Base-by-base conservation (phyloP, 257 asterid species). In the Craterostigma plantagineum region DNA sequence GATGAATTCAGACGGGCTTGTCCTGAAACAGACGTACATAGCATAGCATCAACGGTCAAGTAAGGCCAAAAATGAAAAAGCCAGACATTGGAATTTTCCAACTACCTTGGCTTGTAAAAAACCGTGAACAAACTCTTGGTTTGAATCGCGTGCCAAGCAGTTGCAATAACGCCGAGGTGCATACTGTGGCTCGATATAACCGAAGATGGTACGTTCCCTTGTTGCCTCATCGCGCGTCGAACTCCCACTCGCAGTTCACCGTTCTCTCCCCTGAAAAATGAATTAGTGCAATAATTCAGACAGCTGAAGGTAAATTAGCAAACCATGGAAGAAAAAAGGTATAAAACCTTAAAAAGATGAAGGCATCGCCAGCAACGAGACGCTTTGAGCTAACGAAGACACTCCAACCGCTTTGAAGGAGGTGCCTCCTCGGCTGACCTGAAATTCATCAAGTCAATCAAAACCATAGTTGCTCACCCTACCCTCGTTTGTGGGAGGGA, bases 371-470 rank as follows among this genome's bases (percentile, higher is more conserved):
- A 18, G 95, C 93, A 34, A 83, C 95, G 48, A 87, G 93, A 63
- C 98, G 76, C 65, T 87, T 87, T 14, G 98, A 76, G 51, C 95
- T 79, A 48, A 87, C 98, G 55, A 87, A 87, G 38, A 79, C 92
- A 46, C 98, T 87, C 98, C 98, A 87, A 50, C 98, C 98, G 46
- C 95, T 87, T 68, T 82, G 95, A 48, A 87, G 95, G 49, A 87
- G 84, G 50, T 87, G 98, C 43, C 98, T 62, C 55, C 98, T 71
- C 1, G 98, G 98, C 65, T 87, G 98, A 48, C 98, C 98, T 87
- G 71, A 39, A 49, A 54, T 41, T 47, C 50, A 34, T 33, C 18
- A 16, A n/a, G 53, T 41, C 43, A 13, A 38, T 17, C 41, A 38
- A 45, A 45, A 27, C 45, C n/a, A n/a, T n/a, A n/a, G n/a, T n/a